These are phyloP conservation scores for Parascedosporium putredinis DNA, from an alignment of 2,329 filamentous ascomycete species.

Conservation along the genomic window DNA sequence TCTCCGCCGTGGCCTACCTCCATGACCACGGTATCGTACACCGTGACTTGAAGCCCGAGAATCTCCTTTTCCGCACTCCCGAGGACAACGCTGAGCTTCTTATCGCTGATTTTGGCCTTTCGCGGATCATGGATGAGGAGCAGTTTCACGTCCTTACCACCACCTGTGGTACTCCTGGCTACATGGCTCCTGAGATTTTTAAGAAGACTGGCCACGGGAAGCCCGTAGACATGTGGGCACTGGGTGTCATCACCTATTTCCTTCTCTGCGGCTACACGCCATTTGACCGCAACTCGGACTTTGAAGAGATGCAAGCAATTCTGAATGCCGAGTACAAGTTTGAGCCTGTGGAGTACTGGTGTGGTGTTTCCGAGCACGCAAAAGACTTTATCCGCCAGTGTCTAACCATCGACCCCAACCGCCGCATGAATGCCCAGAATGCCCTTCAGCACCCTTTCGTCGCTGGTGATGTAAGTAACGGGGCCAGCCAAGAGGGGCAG, in stretches of 20 bases:
- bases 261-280: constrained; percentile 95
- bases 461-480: constrained; percentile 39
- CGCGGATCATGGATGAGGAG: constrained; percentile 97
- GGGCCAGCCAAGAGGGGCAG: constrained; percentile 37
- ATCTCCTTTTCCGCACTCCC: constrained; percentile 89
- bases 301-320: constrained; percentile 99
- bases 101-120: constrained; percentile 94
- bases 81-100: constrained; percentile 96
- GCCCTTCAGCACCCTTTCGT: constrained; percentile 58
- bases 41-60: constrained; percentile 94
- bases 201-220: constrained; percentile 98
- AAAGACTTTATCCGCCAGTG: constrained; percentile 90
- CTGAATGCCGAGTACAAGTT: constrained; percentile 94
- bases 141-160: constrained; percentile 97
- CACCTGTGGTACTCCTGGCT: constrained; percentile 93
- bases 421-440: constrained; percentile 85
- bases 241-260: constrained; percentile 98
- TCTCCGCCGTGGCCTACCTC: constrained; percentile 95
- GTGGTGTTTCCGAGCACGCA: constrained; percentile 73
- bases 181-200: constrained; percentile 99
- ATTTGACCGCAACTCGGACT: constrained; percentile 92
- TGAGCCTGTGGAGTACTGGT: constrained; percentile 92
- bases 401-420: constrained; percentile 77
- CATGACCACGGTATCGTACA: constrained; percentile 99
- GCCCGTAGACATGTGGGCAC: constrained; percentile 95